Evolutionary conservation across 306 rosid species (phyloP).

Genomic region (Cucurbita moschata): DNA sequence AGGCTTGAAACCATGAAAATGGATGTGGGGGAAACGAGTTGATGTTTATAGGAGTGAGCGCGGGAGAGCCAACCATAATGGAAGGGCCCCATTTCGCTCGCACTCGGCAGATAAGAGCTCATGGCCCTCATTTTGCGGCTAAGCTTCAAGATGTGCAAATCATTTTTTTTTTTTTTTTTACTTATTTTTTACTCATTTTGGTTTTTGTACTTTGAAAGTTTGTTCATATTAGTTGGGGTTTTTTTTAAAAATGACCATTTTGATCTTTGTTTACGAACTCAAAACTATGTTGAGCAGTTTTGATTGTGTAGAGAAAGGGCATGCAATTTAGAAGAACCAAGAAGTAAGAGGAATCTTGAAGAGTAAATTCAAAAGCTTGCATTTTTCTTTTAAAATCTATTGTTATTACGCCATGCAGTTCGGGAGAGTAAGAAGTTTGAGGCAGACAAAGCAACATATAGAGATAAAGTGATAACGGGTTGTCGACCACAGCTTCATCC

Average conservation of each 20-base stretch:
- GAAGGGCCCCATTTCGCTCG: slow-evolving; percentile 19
- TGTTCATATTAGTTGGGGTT: too few relatives aligned
- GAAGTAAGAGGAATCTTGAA: background rate
- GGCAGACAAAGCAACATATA: slow-evolving; percentile 47
- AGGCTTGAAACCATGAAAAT: slow-evolving; percentile 5
- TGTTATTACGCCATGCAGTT: background rate
- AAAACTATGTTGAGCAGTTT: too few relatives aligned
- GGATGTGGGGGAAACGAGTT: slow-evolving; percentile 1
- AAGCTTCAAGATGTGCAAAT: too few relatives aligned
- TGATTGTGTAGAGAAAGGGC: background rate
- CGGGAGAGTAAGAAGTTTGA: slow-evolving; percentile 17
- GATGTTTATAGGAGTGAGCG: slow-evolving; percentile 21
- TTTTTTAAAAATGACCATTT: background rate
- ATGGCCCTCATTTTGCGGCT: background rate
- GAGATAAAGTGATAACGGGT: slow-evolving; percentile 70
- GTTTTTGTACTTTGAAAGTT: too few relatives aligned
- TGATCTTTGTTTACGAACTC: too few relatives aligned
- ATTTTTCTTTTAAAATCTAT: background rate
- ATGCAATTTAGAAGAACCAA: background rate
- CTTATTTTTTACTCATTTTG: background rate
- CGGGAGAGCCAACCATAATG: slow-evolving; percentile 18
- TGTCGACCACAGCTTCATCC: slow-evolving; percentile 39
- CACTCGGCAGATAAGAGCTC: slow-evolving; percentile 63
- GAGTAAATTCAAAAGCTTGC: background rate
- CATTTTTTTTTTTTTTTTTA: background rate